Conservation (phyloP, 1,284 basidiomycete genomes). For the Hypsizygus ulmarius region DNA sequence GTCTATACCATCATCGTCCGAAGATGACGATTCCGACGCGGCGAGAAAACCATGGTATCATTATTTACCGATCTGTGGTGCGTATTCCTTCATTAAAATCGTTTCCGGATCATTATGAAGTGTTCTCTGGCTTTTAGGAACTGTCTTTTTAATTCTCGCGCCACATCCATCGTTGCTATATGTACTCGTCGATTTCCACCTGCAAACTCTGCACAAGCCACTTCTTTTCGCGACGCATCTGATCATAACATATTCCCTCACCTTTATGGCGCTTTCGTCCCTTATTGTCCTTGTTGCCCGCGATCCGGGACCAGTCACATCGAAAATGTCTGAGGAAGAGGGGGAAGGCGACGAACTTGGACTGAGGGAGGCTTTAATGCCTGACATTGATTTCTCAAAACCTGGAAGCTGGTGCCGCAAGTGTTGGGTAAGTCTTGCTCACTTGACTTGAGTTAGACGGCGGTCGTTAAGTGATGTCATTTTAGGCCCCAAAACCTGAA, state of each 20-base stretch:
- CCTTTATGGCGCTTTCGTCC: conserved; percentile 65
- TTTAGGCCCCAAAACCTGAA: conserved; percentile 73
- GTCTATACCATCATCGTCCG: not conserved
- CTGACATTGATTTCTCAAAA: conserved; percentile 47
- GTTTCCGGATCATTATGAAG: not conserved
- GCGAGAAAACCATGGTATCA: conserved; percentile 51
- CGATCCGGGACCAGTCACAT: conserved; percentile 67
- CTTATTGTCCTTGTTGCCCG: conserved; percentile 68
- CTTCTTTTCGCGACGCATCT: conserved; percentile 52
- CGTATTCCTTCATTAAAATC: conserved; percentile 22
- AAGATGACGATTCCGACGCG: conserved; percentile 20
- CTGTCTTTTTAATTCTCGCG: conserved; percentile 56
- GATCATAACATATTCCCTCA: conserved; percentile 54
- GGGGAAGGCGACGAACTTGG: conserved; percentile 46
- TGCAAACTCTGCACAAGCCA: conserved; percentile 49
- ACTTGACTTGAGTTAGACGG: not conserved
- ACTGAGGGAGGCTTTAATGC: conserved; percentile 59
- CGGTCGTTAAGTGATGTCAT: not conserved
- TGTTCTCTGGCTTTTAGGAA: conserved; percentile 29
- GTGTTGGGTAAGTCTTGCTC: conserved; percentile 55
- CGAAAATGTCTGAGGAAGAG: conserved; percentile 23
- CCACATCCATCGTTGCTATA: conserved; percentile 72
- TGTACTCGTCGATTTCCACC: conserved; percentile 64
- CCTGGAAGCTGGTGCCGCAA: conserved; percentile 73
- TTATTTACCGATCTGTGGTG: conserved; percentile 55